Conservation (phyloP, 73 alveolate species). For the Paramecium biaurelia region DNA sequence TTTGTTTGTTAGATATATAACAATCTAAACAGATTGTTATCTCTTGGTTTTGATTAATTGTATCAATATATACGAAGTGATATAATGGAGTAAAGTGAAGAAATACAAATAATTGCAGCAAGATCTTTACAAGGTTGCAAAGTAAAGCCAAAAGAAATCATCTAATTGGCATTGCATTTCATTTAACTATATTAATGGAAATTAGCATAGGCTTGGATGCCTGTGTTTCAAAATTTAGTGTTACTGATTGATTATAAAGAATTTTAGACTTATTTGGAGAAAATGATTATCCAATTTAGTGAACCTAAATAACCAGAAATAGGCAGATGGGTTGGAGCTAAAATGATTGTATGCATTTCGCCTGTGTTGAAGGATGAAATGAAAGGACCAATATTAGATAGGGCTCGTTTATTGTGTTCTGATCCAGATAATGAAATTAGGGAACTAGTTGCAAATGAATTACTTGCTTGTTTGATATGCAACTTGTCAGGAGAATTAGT, state of each 20-base stretch:
- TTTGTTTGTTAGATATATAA: not conserved
- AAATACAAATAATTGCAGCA: conserved; percentile 23
- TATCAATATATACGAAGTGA: conserved; percentile 19
- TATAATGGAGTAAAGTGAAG: conserved; percentile 39
- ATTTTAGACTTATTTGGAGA: not conserved
- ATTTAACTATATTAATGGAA: not conserved
- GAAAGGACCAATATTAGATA: conserved; percentile 24
- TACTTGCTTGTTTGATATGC: not conserved
- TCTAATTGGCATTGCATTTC: conserved; percentile 2
- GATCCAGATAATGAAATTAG: conserved; percentile 26
- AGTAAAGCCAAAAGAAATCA: not conserved
- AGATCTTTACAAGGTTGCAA: not conserved
- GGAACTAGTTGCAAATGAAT: not conserved
- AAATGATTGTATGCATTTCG: not conserved
- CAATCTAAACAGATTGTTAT: not conserved
- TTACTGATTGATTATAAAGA: not conserved
- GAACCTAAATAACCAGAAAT: conserved; percentile 16
- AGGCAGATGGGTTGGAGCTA: conserved; percentile 35
- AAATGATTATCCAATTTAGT: not conserved
- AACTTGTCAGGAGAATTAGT: not conserved
- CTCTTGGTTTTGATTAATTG: not conserved
- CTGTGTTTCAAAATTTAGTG: not conserved
- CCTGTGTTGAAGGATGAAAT: conserved; percentile 9
- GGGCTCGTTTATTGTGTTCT: not conserved
- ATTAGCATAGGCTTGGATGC: conserved; percentile 42